These are phyloP conservation scores for Erodium texanum DNA, from an alignment of 441 rosid species.

Conservation along the genomic window DNA sequence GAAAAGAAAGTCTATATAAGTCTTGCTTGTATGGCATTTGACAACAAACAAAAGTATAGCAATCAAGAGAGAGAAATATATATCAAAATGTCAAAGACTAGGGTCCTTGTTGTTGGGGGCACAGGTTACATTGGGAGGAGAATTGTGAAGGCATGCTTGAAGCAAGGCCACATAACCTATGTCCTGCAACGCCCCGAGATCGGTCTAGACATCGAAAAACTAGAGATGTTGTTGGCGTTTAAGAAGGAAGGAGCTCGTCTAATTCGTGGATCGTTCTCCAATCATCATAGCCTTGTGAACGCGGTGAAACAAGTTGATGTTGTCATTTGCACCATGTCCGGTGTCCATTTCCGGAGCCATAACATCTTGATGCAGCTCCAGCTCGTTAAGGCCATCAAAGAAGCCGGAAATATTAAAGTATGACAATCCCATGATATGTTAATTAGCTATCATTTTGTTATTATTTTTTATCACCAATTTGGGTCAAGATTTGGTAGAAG, in stretches of 20 bases:
- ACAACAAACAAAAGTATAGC: too few relatives aligned
- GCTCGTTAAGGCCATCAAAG: slow-evolving; percentile 74
- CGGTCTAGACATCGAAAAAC: slow-evolving; percentile 64
- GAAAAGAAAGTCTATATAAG: too few relatives aligned
- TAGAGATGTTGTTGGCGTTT: slow-evolving; percentile 46
- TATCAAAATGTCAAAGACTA: slow-evolving; percentile 30
- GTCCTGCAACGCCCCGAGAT: slow-evolving; percentile 60
- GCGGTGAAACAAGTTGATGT: slow-evolving; percentile 67
- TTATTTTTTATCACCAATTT: too few relatives aligned
- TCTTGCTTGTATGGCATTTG: too few relatives aligned
- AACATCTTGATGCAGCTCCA: slow-evolving; percentile 55
- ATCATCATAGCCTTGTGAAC: slow-evolving; percentile 50
- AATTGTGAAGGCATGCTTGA: slow-evolving; percentile 62
- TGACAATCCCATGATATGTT: too few relatives aligned
- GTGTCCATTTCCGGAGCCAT: slow-evolving; percentile 61
- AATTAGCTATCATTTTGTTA: too few relatives aligned
- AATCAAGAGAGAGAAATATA: too few relatives aligned
- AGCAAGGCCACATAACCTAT: slow-evolving; percentile 50
- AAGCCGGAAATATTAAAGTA: slow-evolving; percentile 78
- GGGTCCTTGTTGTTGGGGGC: slow-evolving; percentile 72
- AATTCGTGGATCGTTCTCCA: slow-evolving; percentile 50
- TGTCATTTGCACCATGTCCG: slow-evolving; percentile 70
- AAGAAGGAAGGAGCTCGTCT: slow-evolving; percentile 57
- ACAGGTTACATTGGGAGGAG: slow-evolving; percentile 73
- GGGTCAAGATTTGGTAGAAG: too few relatives aligned